Percentiles rank a stretch among this genome's conserved stretches.
Conservation (phyloP, 345 rosid species). For the Streptanthus diversifolius region DNA sequence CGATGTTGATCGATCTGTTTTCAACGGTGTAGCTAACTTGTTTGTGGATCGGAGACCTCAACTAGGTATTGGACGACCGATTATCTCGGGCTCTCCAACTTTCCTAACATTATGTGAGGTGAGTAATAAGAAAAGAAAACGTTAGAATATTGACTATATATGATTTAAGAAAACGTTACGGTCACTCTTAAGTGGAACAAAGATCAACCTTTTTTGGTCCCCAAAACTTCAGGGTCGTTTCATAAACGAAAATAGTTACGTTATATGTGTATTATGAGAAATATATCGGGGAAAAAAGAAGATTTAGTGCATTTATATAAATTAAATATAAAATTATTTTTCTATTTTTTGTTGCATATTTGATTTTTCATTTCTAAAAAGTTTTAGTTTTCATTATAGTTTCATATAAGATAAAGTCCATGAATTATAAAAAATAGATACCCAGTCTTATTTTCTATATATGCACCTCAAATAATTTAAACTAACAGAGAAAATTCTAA, state of each 20-base stretch:
- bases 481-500: background rate
- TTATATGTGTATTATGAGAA: background rate
- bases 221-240: no score
- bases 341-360: background rate
- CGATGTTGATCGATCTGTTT: conserved; percentile 28
- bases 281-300: background rate
- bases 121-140: conserved; percentile 11
- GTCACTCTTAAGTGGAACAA: background rate
- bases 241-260: background rate
- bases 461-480: background rate
- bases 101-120: conserved; percentile 71
- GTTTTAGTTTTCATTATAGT: background rate
- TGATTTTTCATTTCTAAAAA: background rate
- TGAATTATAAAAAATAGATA: background rate
- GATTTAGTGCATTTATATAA: background rate
- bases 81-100: conserved; percentile 24
- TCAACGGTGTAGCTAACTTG: conserved; percentile 38
- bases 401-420: background rate
- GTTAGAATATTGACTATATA: background rate
- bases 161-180: background rate
- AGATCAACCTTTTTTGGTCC: background rate
- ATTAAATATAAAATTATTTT: background rate
- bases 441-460: background rate
- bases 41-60: conserved; percentile 51
- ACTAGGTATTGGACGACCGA: conserved; percentile 47